These are phyloP conservation scores for Chalciporus sp. DNA, from an alignment of 1,284 basidiomycete genomes.

Conservation along the genomic window DNA sequence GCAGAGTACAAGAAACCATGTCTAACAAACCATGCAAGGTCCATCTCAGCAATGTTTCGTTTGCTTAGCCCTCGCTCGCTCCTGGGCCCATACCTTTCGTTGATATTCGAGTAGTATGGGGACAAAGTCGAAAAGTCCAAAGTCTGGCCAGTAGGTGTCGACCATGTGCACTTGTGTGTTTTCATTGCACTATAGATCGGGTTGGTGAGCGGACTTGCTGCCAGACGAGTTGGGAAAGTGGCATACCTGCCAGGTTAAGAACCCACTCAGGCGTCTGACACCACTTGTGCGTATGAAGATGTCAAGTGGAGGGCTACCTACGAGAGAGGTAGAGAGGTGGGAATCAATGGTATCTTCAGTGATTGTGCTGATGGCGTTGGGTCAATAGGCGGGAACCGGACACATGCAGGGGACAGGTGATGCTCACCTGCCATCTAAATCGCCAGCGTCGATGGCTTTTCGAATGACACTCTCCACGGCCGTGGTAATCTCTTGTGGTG, in stretches of 20 bases:
- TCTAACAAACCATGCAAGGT: too few relatives aligned
- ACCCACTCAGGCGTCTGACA: conserved; percentile 90
- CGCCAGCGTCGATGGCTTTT: conserved; percentile 44
- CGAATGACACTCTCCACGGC: conserved; percentile 68
- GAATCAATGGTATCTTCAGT: conserved; percentile 67
- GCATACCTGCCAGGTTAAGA: conserved; percentile 91
- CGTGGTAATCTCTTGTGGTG: conserved; percentile 88
- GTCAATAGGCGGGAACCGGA: too few relatives aligned
- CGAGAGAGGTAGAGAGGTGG: conserved; percentile 67
- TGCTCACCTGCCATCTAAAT: conserved; percentile 37
- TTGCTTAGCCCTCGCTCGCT: not conserved
- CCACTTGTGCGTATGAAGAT: conserved; percentile 92
- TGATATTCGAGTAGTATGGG: conserved; percentile 89
- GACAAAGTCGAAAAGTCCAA: conserved; percentile 85
- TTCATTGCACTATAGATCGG: conserved; percentile 62
- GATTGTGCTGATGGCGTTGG: conserved; percentile 48
- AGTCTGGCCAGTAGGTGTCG: conserved; percentile 93
- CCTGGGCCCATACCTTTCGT: conserved; percentile 59
- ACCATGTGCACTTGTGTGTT: conserved; percentile 91
- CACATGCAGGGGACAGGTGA: conserved; percentile 4
- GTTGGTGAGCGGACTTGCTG: not conserved
- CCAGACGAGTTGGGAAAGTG: too few relatives aligned
- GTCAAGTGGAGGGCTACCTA: conserved; percentile 82
- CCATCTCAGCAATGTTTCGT: not conserved
- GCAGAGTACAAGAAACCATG: not conserved